A percentile compares a stretch with the other conserved stretches of the same genome.
Conservation (phyloP, 1,139 yeast species). For the Kodamaea alishanica region DNA sequence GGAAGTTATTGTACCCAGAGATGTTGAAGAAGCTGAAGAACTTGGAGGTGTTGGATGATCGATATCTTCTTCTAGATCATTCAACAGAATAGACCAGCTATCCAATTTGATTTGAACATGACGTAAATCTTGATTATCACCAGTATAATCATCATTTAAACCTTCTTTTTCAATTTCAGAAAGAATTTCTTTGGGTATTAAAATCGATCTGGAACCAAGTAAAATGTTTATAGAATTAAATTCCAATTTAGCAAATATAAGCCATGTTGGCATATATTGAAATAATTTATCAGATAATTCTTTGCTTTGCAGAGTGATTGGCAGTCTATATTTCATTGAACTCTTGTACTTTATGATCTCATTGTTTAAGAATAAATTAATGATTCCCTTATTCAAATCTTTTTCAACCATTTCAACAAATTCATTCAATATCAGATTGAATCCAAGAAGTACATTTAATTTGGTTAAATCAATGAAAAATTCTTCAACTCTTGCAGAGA, state of each 20-base stretch:
- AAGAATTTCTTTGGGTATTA: conserved; percentile 44
- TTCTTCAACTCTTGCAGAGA: conserved; percentile 21
- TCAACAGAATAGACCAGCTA: conserved; percentile 11
- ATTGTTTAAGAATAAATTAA: conserved; percentile 29
- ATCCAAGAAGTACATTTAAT: conserved; percentile 31
- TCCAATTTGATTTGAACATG: conserved; percentile 17
- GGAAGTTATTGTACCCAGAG: conserved; percentile 25
- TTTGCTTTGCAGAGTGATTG: conserved; percentile 5
- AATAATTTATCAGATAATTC: conserved; percentile 25
- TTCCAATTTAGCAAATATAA: conserved; percentile 34
- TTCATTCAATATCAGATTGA: conserved; percentile 27
- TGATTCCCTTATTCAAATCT: conserved; percentile 28
- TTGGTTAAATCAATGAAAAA: conserved; percentile 27
- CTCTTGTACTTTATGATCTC: conserved; percentile 16
- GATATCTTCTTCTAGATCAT: conserved; percentile 7
- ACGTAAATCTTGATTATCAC: conserved; percentile 37
- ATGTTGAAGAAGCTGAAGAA: conserved; percentile 14
- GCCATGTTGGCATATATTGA: conserved; percentile 45
- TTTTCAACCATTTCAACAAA: conserved; percentile 25
- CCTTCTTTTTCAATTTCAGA: conserved; percentile 30
- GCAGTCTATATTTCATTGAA: neutral
- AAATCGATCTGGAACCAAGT: conserved; percentile 59
- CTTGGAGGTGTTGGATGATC: conserved; percentile 4
- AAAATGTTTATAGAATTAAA: conserved; percentile 30
- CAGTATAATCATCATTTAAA: conserved; percentile 37